Conservation (phyloP, 805 yeast genomes). For the Kazachstania bromeliacearum region DNA sequence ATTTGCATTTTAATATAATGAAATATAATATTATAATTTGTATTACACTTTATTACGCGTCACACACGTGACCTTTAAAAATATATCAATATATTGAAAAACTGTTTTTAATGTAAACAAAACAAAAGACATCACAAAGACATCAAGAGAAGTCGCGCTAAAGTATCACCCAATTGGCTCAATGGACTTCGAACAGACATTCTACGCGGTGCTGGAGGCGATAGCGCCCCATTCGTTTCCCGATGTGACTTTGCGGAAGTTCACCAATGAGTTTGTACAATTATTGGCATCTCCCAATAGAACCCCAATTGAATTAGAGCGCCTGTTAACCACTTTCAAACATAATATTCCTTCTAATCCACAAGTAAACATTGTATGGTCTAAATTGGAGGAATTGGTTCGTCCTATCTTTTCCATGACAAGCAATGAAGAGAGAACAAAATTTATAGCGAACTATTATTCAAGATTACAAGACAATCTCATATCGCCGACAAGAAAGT, state of each 20-base stretch:
- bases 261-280: constrained; percentile 13
- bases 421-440: constrained; percentile 13
- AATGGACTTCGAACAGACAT: constrained; percentile 19
- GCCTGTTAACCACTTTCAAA: constrained; percentile 14
- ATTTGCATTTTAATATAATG: constrained; percentile 1
- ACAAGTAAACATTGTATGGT: constrained; percentile 16
- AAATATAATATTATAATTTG: too few species aligned
- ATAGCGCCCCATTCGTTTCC: constrained; percentile 20
- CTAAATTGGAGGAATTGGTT: constrained; percentile 12
- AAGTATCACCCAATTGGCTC: too few species aligned
- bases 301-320: constrained; percentile 13
- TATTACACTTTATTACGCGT: too few species aligned
- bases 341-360: constrained; percentile 9
- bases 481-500: constrained; percentile 7
- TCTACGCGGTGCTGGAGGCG: constrained; percentile 17
- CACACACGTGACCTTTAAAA: too few species aligned
- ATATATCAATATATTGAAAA: too few species aligned
- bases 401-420: constrained; percentile 12
- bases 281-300: constrained; percentile 12
- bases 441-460: constrained; percentile 15
- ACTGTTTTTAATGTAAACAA: too few species aligned
- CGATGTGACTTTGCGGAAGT: constrained; percentile 8
- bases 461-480: constrained; percentile 10
- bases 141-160: too few species aligned
- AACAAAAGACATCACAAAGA: too few species aligned